Evolutionary conservation across 1,284 basidiomycete species (phyloP).

Genomic region (Ustilago loliicola): DNA sequence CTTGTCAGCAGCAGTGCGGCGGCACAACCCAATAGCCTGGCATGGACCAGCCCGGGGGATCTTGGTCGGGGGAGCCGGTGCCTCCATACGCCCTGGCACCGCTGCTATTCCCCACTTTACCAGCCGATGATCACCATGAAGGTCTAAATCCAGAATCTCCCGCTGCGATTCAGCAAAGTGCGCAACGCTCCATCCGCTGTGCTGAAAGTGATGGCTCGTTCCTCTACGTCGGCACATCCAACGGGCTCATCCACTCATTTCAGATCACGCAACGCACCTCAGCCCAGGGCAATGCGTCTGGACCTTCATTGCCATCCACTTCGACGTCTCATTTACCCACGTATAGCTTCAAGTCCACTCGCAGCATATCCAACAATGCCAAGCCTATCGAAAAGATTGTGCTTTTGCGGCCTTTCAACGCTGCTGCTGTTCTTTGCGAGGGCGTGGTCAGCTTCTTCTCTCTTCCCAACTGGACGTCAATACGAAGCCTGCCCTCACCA

Average conservation of each 20-base stretch:
- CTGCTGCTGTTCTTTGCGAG: slow-evolving; percentile 52
- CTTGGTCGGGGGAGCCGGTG: slow-evolving; percentile 32
- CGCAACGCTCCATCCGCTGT: slow-evolving; percentile 47
- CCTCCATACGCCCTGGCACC: slow-evolving; percentile 50
- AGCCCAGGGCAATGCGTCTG: neutral
- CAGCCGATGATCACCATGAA: slow-evolving; percentile 14
- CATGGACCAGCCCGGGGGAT: slow-evolving; percentile 19
- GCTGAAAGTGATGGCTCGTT: slow-evolving; percentile 40
- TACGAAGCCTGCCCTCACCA: slow-evolving; percentile 40
- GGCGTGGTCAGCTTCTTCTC: slow-evolving; percentile 51
- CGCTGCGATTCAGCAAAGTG: slow-evolving; percentile 44
- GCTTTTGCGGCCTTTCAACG: slow-evolving; percentile 32
- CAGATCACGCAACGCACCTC: slow-evolving; percentile 18
- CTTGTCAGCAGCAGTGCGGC: neutral
- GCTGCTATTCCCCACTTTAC: slow-evolving; percentile 55
- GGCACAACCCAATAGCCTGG: slow-evolving; percentile 5
- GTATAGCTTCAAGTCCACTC: slow-evolving; percentile 23
- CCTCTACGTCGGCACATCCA: slow-evolving; percentile 59
- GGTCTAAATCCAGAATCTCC: slow-evolving; percentile 43
- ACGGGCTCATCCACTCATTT: slow-evolving; percentile 55
- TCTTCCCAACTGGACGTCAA: slow-evolving; percentile 38
- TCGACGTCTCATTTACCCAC: neutral
- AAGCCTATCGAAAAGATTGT: slow-evolving; percentile 54
- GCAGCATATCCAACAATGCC: slow-evolving; percentile 35
- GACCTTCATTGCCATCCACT: too few relatives aligned